Evolutionary conservation across 148 eudicot species (phyloP).

Genomic region (Gaultheria prostrata): DNA sequence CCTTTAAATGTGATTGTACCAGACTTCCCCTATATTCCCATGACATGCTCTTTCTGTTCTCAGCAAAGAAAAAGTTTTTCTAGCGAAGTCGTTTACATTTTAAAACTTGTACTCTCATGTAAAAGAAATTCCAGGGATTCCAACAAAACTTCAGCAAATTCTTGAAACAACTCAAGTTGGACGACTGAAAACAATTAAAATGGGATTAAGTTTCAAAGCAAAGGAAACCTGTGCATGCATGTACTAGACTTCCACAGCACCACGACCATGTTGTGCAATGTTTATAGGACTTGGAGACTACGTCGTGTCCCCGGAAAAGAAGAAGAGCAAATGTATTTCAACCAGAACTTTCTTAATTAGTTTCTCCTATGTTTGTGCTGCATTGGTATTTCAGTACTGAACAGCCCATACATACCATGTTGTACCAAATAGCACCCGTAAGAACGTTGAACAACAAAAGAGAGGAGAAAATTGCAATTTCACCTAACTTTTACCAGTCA

Average conservation of each 20-base stretch:
- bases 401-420: not conserved
- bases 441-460: not conserved
- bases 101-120: not conserved
- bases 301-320: not conserved
- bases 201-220: not conserved
- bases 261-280: no score
- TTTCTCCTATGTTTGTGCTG: not conserved
- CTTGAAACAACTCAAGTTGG: not conserved
- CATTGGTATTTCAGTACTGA: not conserved
- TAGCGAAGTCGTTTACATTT: not conserved
- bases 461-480: not conserved
- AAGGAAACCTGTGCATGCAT: not conserved
- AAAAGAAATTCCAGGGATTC: not conserved
- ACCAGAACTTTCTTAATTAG: not conserved
- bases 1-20: not conserved
- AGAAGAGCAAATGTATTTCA: not conserved
- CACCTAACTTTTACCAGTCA: not conserved
- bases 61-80: not conserved
- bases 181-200: not conserved
- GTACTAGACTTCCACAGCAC: no score
- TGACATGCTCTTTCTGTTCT: not conserved
- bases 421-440: not conserved
- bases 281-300: not conserved
- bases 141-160: not conserved
- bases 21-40: not conserved